Percentiles rank a stretch among this genome's conserved stretches.
These are phyloP conservation scores for Phytopythium mirpurense DNA, from an alignment of 352 stramenopile genomes.

Conservation along the genomic window DNA sequence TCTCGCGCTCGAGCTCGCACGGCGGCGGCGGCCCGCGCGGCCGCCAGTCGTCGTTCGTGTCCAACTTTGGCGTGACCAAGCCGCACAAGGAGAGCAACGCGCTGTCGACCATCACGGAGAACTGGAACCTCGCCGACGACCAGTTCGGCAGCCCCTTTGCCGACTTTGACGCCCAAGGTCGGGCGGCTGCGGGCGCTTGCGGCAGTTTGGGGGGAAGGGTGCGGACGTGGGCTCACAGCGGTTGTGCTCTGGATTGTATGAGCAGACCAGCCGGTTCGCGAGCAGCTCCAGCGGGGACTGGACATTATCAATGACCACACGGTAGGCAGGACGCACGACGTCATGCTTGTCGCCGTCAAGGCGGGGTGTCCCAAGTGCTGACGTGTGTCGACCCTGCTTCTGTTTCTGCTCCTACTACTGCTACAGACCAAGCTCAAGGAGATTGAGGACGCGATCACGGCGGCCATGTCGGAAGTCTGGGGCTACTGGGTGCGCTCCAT, in stretches of 20 bases:
- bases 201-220: no score
- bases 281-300: slow-evolving; percentile 73
- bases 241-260: not conserved
- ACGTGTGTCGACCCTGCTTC: no score
- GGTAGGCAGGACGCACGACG: slow-evolving; percentile 33
- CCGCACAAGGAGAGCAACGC: slow-evolving; percentile 65
- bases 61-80: slow-evolving; percentile 70
- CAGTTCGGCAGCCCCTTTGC: slow-evolving; percentile 72
- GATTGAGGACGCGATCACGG: slow-evolving; percentile 82
- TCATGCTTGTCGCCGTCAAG: no score
- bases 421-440: slow-evolving; percentile 80
- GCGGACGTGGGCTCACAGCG: no score
- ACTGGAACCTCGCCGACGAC: slow-evolving; percentile 79
- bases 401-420: no score
- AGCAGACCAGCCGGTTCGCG: slow-evolving; percentile 74
- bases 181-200: no score
- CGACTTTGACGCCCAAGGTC: slow-evolving; percentile 78
- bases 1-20: slow-evolving; percentile 49
- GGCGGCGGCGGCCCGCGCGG: slow-evolving; percentile 24
- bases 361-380: no score
- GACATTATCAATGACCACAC: slow-evolving; percentile 87
- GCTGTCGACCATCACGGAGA: slow-evolving; percentile 84
- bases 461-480: slow-evolving; percentile 87
- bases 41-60: slow-evolving; percentile 68
- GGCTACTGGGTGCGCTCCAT: slow-evolving; percentile 69